Evolutionary conservation across 441 rosid species (phyloP), one percentile per base, ranked within the genome.

Genomic region (Eutrema salsugineum): DNA sequence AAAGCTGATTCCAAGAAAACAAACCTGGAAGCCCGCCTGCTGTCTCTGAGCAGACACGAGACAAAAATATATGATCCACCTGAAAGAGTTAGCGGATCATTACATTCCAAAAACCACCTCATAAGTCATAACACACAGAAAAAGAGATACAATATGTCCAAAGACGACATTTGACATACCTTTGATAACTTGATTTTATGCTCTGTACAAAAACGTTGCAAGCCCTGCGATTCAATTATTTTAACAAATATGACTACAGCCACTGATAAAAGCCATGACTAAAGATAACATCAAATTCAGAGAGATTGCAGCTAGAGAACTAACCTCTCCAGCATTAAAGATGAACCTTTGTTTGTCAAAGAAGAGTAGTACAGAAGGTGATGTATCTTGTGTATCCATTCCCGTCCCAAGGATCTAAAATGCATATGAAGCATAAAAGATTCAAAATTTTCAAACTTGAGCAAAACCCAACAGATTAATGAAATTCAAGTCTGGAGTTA

Each of bases 321-420:
- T 68, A 69, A 94, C 99, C 94, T 94, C 99, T 46, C 99, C 99
- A 70, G 98, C 97, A 84, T 94, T 92, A 80, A 94, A 94, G 69
- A 94, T 89, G 80, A 94, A 90, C 49, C 99, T 85, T 66, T 92
- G 99, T 79, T 92, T 87, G 78, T 94, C 99, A 82, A 92, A 94
- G 79, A 92, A 94, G 48, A 92, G 98, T 78, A 94, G 80, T n/a
- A 94, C 94, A 6, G 98, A 94, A 75, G 99, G 89, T 14, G 96
- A 92, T 0, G 98, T 90, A 61, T 94, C 99, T 82, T 94, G 98
- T 40, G 98, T 92, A 78, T 94, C 99, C 97, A 94, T 88, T 68
- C 99, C 99, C 47, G 96, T 94, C 32, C 99, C 99, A 56, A 94
- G 83, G 71, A 92, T 92, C 98, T 94, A 81, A 55, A 24, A 38